Percentiles rank a stretch among this genome's conserved stretches.
Evolutionary conservation across 1,284 basidiomycete species (phyloP).

Genomic region (Heterobasidion irregulare): DNA sequence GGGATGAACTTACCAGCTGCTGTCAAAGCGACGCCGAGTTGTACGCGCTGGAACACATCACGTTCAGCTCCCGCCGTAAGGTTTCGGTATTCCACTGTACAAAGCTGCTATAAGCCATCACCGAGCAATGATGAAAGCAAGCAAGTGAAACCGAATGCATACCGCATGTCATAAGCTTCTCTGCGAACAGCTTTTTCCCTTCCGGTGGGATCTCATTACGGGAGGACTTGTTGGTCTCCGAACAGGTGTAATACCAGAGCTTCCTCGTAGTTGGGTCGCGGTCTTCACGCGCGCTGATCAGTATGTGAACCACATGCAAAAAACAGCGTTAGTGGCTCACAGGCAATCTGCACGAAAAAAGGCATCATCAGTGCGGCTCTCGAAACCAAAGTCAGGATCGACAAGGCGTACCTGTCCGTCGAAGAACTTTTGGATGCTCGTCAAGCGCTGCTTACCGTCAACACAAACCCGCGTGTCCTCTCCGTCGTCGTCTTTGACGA

Average conservation of each 20-base stretch:
- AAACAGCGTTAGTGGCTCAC: slow-evolving; percentile 15
- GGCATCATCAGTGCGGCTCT: neutral
- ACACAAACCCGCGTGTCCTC: slow-evolving; percentile 54
- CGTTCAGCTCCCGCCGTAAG: slow-evolving; percentile 43
- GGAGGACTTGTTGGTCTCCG: slow-evolving; percentile 32
- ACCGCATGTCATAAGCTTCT: slow-evolving; percentile 59
- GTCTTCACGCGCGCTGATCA: slow-evolving; percentile 19
- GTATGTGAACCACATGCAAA: neutral
- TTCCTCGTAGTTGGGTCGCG: slow-evolving; percentile 44
- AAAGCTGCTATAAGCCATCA: neutral
- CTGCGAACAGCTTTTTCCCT: slow-evolving; percentile 39
- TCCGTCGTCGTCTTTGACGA: slow-evolving; percentile 43
- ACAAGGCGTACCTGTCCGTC: slow-evolving; percentile 49
- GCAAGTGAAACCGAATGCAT: slow-evolving; percentile 12
- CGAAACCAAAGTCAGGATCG: neutral
- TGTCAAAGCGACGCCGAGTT: slow-evolving; percentile 63
- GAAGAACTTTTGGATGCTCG: slow-evolving; percentile 64
- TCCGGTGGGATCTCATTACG: slow-evolving; percentile 38
- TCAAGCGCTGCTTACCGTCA: slow-evolving; percentile 70
- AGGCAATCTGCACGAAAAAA: slow-evolving; percentile 23
- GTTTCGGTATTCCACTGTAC: slow-evolving; percentile 47
- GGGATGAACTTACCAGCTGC: slow-evolving; percentile 41
- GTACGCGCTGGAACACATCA: slow-evolving; percentile 74
- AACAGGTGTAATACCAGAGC: slow-evolving; percentile 47
- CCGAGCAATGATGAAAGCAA: neutral